Base-by-base conservation (phyloP, 768 basidiomycete species). In the Tulasnella sp. region DNA sequence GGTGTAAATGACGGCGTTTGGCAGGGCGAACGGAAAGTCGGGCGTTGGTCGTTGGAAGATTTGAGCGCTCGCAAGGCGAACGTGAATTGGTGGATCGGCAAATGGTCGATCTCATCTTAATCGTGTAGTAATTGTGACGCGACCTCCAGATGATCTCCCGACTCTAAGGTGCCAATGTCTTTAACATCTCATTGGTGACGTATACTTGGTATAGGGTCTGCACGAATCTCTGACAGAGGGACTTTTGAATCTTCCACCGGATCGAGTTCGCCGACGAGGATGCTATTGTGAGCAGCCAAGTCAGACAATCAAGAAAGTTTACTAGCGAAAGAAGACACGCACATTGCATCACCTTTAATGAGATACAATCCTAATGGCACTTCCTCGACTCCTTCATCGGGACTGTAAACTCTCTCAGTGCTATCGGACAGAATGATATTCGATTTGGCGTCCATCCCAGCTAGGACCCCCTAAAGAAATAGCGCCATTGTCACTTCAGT, bases 311-410 rank as follows among this genome's bases (percentile, higher is more conserved):
- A 5, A 15, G 31, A 49, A 1, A 49, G 11, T 29, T 15, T 45
- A 17, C n/a, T 37, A 8, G 15, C 25, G 19, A 25, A 76, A 29
- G n/a, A 42, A 29, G 70, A 38, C 58, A 89, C 94, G 83, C 80
- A 98, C 97, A 97, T 96, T 88, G 96, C 96, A 82, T 99, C 97
- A 2, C 97, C 97, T 81, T 98, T 96, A 82, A 99, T 95, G 81
- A 99, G 90, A 83, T 99, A 99, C 67, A 99, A 86, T 0, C 97
- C 97, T 34, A 99, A 86, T 0, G 94, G 93, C 12, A 96, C 90
- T 86, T 98, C 96, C 83, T 98, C 94, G 36, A 97, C 95, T 52
- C 93, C 92, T 80, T 93, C 93, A 19, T 99, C 97, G 73, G 88
- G 84, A 81, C 91, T 93, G 83, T 93, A 99, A 40, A 98, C 90